Conservation (phyloP, 164 flowering plant genomes). For the Berberis thunbergii region DNA sequence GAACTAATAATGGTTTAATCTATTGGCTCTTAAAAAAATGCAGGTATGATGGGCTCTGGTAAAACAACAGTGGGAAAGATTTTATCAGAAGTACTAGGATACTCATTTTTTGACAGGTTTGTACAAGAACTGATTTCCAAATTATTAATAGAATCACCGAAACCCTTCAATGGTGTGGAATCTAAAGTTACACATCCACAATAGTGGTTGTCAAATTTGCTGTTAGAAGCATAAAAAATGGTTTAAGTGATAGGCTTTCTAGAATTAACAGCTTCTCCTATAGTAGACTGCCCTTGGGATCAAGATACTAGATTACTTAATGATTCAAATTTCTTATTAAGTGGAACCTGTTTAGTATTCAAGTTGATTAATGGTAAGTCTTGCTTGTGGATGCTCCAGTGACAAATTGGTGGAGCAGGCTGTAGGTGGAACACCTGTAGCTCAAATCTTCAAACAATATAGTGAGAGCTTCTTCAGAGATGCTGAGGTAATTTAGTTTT, state of each 20-base stretch:
- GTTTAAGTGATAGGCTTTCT: too few species aligned
- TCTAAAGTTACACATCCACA: too few species aligned
- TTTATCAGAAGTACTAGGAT: constrained; percentile 60
- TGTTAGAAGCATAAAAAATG: too few species aligned
- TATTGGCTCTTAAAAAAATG: constrained; percentile 2
- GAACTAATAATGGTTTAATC: too few species aligned
- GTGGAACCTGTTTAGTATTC: too few species aligned
- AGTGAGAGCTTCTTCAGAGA: constrained; percentile 66
- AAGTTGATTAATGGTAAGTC: neutral
- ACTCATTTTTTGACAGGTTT: constrained; percentile 85
- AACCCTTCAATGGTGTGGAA: constrained; percentile 1
- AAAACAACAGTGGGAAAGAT: constrained; percentile 85
- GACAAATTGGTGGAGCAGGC: constrained; percentile 57
- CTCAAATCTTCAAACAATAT: constrained; percentile 48
- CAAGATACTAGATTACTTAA: too few species aligned
- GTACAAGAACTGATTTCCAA: constrained; percentile 19
- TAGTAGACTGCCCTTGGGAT: too few species aligned
- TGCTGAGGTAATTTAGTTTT: constrained; percentile 37
- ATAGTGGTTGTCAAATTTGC: constrained; percentile 6
- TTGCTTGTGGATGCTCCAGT: constrained; percentile 31
- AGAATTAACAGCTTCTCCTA: constrained; percentile 6
- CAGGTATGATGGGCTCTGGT: constrained; percentile 99
- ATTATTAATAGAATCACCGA: too few species aligned
- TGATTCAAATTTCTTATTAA: too few species aligned
- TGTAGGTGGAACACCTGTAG: constrained; percentile 45